A percentile compares a stretch with the other conserved stretches of the same genome.
Evolutionary conservation across 2,329 filamentous ascomycete genomes (phyloP).

Genomic region (Beauveria sp.): DNA sequence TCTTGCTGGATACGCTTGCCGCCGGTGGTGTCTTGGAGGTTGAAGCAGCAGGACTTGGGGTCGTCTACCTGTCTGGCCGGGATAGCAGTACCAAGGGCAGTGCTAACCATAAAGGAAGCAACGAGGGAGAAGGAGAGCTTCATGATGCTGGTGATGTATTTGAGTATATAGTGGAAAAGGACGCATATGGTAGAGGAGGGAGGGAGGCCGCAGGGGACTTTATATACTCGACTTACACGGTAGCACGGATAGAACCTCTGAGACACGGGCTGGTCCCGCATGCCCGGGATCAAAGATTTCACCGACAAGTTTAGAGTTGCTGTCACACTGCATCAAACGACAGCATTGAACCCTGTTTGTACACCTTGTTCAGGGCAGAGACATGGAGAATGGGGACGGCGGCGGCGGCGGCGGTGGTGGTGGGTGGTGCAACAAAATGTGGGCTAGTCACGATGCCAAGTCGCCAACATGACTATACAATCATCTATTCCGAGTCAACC

Average conservation of each 20-base stretch:
- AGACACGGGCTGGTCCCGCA: neutral
- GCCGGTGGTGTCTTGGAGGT: conserved; percentile 19
- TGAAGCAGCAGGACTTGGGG: conserved; percentile 24
- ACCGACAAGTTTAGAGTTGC: neutral
- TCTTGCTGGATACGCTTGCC: conserved; percentile 21
- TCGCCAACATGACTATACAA: neutral
- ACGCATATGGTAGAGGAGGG: neutral
- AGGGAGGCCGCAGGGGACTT: conserved; percentile 17
- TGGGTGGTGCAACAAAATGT: neutral
- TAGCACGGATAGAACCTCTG: neutral
- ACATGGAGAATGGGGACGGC: neutral
- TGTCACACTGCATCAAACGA: neutral
- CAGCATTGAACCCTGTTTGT: neutral
- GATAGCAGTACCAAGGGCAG: conserved; percentile 13
- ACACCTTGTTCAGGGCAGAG: neutral
- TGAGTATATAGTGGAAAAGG: conserved; percentile 9
- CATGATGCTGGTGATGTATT: neutral
- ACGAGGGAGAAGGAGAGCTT: neutral
- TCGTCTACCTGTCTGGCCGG: conserved; percentile 14
- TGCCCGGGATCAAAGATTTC: neutral
- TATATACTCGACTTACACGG: conserved; percentile 4
- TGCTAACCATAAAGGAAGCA: neutral
- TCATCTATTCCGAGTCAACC: neutral
- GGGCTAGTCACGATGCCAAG: neutral
- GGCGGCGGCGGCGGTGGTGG: too few relatives aligned